Evolutionary conservation across 305 asterid species (phyloP).

Genomic region (Salvia sclarea): DNA sequence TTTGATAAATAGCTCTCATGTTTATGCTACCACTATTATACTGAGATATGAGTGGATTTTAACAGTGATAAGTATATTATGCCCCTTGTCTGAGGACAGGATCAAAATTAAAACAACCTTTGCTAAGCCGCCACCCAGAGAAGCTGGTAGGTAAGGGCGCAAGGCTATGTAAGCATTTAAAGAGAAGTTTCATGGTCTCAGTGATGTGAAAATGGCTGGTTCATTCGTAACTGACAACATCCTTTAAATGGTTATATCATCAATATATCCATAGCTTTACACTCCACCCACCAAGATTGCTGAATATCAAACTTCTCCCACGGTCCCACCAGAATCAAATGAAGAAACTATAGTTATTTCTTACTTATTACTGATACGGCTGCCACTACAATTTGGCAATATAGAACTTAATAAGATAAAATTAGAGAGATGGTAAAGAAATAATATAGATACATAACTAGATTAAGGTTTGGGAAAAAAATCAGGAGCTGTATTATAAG

Average conservation of each 20-base stretch:
- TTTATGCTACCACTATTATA: background rate
- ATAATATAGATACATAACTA: background rate
- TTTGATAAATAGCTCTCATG: background rate
- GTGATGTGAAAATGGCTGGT: background rate
- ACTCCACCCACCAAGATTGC: background rate
- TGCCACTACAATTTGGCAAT: background rate
- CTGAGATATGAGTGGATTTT: background rate
- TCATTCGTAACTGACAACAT: background rate
- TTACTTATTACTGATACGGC: background rate
- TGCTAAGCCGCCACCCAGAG: background rate
- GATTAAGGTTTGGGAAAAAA: too few species aligned
- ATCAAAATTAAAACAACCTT: background rate
- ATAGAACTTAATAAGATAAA: background rate
- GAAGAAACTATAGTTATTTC: background rate
- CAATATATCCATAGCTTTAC: background rate
- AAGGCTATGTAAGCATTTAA: background rate
- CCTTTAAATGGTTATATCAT: background rate
- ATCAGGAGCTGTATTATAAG: too few species aligned
- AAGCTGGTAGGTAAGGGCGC: background rate
- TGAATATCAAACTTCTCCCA: background rate
- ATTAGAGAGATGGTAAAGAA: background rate
- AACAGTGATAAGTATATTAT: background rate
- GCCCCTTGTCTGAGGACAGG: background rate
- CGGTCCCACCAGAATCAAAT: background rate
- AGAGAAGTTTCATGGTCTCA: background rate